Evolutionary conservation across 306 rosid genomes (phyloP).

Genomic region (Cicer chorassanicum): DNA sequence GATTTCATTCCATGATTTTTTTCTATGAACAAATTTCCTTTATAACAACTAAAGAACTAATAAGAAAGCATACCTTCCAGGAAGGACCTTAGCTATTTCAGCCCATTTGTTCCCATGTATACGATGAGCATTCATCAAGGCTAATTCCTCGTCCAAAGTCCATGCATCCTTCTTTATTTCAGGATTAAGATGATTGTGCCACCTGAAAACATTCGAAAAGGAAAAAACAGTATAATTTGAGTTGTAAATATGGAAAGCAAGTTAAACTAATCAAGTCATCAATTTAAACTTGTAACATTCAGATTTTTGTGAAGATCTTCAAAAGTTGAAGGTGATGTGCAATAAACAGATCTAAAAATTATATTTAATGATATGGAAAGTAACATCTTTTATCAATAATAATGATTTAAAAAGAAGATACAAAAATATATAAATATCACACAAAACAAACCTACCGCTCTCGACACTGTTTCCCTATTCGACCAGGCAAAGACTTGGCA

Average conservation of each 20-base stretch:
- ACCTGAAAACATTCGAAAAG: slow-evolving; percentile 60
- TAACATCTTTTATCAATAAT: slow-evolving; percentile 19
- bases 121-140: slow-evolving; percentile 87
- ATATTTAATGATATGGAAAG: slow-evolving; percentile 20
- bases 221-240: slow-evolving; percentile 23
- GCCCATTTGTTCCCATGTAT: slow-evolving; percentile 96
- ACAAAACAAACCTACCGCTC: slow-evolving; percentile 68
- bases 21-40: slow-evolving; percentile 38
- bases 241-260: slow-evolving; percentile 22
- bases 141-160: slow-evolving; percentile 87
- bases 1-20: slow-evolving; percentile 35
- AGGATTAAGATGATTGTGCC: slow-evolving; percentile 99
- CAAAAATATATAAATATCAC: slow-evolving; percentile 19
- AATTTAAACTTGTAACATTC: slow-evolving; percentile 1
- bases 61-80: slow-evolving; percentile 78
- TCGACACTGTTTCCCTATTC: slow-evolving; percentile 97
- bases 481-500: slow-evolving; percentile 96
- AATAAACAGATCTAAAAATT: slow-evolving; percentile 18
- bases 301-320: slow-evolving; percentile 17
- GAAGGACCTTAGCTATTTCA: slow-evolving; percentile 89
- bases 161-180: slow-evolving; percentile 94
- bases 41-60: slow-evolving; percentile 29
- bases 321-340: slow-evolving; percentile 24
- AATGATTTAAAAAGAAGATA: slow-evolving; percentile 10
- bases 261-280: slow-evolving; percentile 20